These are phyloP conservation scores for Conidiobolus incongruus DNA, from an alignment of 371 early-diverging fungal genomes.

Conservation along the genomic window DNA sequence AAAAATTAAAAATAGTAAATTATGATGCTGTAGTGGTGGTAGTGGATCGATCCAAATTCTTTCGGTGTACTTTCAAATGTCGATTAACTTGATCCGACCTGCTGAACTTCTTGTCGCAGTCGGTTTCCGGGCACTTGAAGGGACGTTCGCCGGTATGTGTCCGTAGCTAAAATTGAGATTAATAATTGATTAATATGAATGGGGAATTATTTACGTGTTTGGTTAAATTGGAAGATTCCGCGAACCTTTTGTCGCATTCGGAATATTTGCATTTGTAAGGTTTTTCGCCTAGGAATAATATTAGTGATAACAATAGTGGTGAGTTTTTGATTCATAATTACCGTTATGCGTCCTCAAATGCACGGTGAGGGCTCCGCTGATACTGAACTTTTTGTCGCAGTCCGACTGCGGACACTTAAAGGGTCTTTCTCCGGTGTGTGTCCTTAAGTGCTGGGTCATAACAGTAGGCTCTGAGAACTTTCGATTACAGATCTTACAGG, in stretches of 20 bases:
- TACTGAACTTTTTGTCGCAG: conserved; percentile 34
- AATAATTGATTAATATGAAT: background rate
- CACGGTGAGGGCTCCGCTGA: conserved; percentile 41
- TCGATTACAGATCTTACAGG: conserved; percentile 49
- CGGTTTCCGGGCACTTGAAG: conserved; percentile 22
- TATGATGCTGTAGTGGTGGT: no score
- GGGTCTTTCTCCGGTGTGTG: conserved; percentile 74
- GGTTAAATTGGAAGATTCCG: conserved; percentile 53
- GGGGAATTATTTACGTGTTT: conserved; percentile 32
- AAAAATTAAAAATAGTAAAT: no score
- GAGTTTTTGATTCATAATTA: background rate
- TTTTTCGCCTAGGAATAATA: conserved; percentile 24
- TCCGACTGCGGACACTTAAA: conserved; percentile 27
- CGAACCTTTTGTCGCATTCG: conserved; percentile 45
- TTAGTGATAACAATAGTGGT: background rate
- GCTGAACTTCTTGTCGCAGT: conserved; percentile 43
- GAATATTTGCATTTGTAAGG: conserved; percentile 50
- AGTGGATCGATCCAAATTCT: no score
- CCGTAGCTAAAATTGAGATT: conserved; percentile 12
- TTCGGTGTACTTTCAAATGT: conserved; percentile 12
- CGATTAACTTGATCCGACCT: conserved; percentile 39
- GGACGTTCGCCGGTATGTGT: conserved; percentile 48
- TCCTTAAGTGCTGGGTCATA: conserved; percentile 61
- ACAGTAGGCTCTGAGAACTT: conserved; percentile 62
- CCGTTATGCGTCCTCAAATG: conserved; percentile 40